Evolutionary conservation across 2,329 filamentous ascomycete genomes (phyloP).

Genomic region (Claviceps sp.): DNA sequence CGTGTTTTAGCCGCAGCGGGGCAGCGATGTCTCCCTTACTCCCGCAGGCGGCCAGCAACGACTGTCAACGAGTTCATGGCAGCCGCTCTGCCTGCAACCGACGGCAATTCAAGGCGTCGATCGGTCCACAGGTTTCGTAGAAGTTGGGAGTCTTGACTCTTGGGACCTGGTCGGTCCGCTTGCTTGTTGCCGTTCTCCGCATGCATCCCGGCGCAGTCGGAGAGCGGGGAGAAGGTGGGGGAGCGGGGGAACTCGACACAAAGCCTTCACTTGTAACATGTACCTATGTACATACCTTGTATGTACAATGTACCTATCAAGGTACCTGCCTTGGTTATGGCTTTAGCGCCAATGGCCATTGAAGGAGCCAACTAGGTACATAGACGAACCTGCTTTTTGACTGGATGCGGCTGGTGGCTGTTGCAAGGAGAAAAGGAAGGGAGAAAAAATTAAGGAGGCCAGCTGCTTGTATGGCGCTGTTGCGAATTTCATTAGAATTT

Average conservation of each 20-base stretch:
- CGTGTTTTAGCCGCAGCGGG: no score
- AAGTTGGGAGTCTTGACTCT: no score
- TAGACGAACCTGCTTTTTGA: not conserved
- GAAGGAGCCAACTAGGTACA: not conserved
- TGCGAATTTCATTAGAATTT: no score
- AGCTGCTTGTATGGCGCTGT: not conserved
- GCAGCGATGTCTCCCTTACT: no score
- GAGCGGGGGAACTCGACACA: not conserved
- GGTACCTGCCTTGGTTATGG: not conserved
- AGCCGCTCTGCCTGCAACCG: no score
- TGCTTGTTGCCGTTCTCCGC: not conserved
- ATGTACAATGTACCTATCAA: not conserved
- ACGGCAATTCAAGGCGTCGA: not conserved
- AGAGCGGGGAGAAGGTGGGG: not conserved
- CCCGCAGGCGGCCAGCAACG: no score
- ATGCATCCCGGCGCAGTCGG: not conserved
- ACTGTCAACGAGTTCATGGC: no score
- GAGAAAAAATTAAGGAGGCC: not conserved
- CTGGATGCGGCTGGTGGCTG: slow-evolving; percentile 1
- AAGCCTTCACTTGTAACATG: not conserved
- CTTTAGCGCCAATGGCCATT: not conserved
- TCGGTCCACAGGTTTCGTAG: not conserved
- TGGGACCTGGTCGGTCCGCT: not conserved
- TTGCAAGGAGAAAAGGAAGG: not conserved
- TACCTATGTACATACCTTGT: no score